A percentile compares a stretch with the other conserved stretches of the same genome.
These are phyloP conservation scores for Lotus japonicus DNA, from an alignment of 306 rosid species.

Conservation along the genomic window DNA sequence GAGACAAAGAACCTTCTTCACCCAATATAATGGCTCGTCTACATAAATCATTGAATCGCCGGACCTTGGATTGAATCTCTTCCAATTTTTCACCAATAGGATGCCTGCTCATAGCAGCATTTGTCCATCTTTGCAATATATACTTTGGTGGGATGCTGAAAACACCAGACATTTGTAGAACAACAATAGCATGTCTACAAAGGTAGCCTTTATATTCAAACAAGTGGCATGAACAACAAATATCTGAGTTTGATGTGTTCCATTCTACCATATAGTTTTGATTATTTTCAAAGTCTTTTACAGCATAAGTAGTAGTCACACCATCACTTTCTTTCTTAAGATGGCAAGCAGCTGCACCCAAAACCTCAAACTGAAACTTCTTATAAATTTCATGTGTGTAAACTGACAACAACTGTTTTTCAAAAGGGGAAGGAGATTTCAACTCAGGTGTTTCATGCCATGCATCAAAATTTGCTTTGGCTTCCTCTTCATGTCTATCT, in stretches of 20 bases:
- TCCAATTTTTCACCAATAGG: constrained; percentile 48
- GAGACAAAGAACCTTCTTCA: constrained; percentile 58
- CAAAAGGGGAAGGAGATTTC: constrained; percentile 61
- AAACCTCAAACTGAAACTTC: constrained; percentile 50
- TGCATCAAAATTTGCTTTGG: constrained; percentile 60
- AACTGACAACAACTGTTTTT: constrained; percentile 41
- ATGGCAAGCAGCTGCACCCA: constrained; percentile 67
- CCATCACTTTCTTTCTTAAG: constrained; percentile 51
- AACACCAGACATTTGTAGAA: constrained; percentile 62
- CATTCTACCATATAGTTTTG: constrained; percentile 48
- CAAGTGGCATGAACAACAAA: constrained; percentile 53
- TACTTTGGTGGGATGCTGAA: constrained; percentile 53
- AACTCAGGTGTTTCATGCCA: constrained; percentile 64
- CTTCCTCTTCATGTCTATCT: constrained; percentile 60
- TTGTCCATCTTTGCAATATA: constrained; percentile 52
- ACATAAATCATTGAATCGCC: constrained; percentile 51
- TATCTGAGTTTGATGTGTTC: constrained; percentile 47
- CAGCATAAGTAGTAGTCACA: constrained; percentile 27
- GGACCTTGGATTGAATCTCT: constrained; percentile 56
- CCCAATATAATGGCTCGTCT: constrained; percentile 62
- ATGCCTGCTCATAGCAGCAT: constrained; percentile 59
- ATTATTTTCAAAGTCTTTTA: constrained; percentile 44
- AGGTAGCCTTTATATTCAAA: constrained; percentile 56
- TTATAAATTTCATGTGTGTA: constrained; percentile 49
- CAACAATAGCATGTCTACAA: constrained; percentile 56